Percentiles rank a stretch among this genome's conserved stretches.
Evolutionary conservation across 345 rosid species (phyloP).

Genomic region (Excoecaria agallocha): DNA sequence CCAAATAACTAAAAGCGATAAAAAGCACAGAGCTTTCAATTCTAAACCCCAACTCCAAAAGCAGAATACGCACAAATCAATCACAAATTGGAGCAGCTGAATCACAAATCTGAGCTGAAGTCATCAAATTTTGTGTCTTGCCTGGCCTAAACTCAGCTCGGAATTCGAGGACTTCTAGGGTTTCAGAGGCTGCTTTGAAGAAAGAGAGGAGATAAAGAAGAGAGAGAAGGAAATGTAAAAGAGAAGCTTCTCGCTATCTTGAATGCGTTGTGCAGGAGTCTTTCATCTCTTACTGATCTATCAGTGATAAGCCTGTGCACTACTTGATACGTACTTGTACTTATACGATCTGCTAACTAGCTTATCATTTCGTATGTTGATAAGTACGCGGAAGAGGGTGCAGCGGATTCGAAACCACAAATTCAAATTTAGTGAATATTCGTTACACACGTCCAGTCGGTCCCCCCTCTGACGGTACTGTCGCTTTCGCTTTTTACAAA

Average conservation of each 20-base stretch:
- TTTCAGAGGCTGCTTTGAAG: slow-evolving; percentile 52
- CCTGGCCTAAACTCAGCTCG: slow-evolving; percentile 19
- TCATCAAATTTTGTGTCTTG: slow-evolving; percentile 17
- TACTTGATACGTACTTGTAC: fast-evolving
- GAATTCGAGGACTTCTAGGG: slow-evolving; percentile 65
- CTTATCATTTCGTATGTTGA: slow-evolving; percentile 32
- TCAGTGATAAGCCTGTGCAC: fast-evolving
- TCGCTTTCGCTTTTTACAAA: slow-evolving; percentile 29
- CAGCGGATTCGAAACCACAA: slow-evolving; percentile 62
- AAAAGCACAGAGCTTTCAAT: not conserved
- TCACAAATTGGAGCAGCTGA: slow-evolving; percentile 11
- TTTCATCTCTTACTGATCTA: slow-evolving; percentile 41
- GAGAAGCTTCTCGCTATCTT: slow-evolving; percentile 72
- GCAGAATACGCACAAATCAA: not conserved
- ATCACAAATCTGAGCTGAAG: slow-evolving; percentile 30
- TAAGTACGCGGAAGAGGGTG: slow-evolving; percentile 4
- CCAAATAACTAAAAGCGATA: slow-evolving; percentile 1
- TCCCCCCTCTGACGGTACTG: slow-evolving; percentile 33
- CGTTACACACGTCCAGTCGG: slow-evolving; percentile 59
- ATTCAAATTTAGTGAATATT: slow-evolving; percentile 71
- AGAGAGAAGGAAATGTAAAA: slow-evolving; percentile 26
- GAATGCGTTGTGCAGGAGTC: slow-evolving; percentile 73
- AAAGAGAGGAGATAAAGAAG: slow-evolving; percentile 35
- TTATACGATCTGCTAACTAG: fast-evolving
- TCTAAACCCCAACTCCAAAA: not conserved